Percentiles rank a stretch among this genome's conserved stretches.
These are phyloP conservation scores for Viola pubescens DNA, from an alignment of 441 rosid species.

Conservation along the genomic window DNA sequence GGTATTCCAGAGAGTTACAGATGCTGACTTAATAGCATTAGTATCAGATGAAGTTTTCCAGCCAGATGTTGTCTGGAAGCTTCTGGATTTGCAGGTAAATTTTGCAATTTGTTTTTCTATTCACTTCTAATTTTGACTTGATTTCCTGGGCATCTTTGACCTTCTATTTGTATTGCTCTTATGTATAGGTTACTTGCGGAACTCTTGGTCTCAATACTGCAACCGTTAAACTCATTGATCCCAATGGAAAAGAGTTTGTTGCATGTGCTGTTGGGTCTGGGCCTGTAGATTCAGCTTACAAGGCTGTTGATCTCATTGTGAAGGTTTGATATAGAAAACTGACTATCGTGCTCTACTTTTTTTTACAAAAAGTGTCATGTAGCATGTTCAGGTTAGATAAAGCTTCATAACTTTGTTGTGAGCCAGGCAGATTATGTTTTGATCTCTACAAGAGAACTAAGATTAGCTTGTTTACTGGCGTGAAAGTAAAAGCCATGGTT, in stretches of 20 bases:
- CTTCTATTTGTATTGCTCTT: slow-evolving; percentile 31
- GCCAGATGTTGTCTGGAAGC: slow-evolving; percentile 81
- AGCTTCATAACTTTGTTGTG: no score
- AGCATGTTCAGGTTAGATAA: no score
- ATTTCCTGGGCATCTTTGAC: not conserved
- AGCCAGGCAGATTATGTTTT: no score
- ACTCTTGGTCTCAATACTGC: slow-evolving; percentile 87
- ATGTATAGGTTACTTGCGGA: slow-evolving; percentile 85
- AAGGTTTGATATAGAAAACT: slow-evolving; percentile 35
- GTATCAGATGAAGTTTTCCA: slow-evolving; percentile 97
- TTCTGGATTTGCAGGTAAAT: slow-evolving; percentile 71
- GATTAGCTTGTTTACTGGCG: no score
- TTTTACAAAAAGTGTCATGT: no score
- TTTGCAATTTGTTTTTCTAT: not conserved
- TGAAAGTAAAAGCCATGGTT: no score
- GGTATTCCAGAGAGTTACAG: slow-evolving; percentile 62
- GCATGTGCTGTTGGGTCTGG: slow-evolving; percentile 83
- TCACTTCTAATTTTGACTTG: slow-evolving; percentile 2
- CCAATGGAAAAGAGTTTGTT: slow-evolving; percentile 57
- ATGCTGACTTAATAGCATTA: slow-evolving; percentile 79
- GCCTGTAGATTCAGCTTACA: slow-evolving; percentile 92
- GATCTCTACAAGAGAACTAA: no score
- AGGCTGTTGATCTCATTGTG: slow-evolving; percentile 83
- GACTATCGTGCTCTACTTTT: no score
- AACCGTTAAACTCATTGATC: slow-evolving; percentile 67